Evolutionary conservation across 73 alveolate genomes (phyloP).

Genomic region (Uronychia binucleata): DNA sequence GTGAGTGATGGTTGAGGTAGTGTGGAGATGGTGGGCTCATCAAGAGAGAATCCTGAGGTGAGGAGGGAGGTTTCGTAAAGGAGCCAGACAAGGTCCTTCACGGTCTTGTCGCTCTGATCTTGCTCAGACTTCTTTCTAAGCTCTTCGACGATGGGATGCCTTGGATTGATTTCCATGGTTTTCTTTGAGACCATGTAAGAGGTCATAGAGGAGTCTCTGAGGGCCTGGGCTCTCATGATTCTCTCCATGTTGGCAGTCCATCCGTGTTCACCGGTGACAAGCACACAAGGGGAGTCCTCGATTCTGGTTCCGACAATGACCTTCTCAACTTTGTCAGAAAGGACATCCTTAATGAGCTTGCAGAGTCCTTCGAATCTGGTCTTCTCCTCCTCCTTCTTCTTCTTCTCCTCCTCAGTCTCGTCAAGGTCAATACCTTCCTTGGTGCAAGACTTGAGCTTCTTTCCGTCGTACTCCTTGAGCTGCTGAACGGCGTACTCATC

Average conservation of each 20-base stretch:
- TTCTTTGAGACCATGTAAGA: slow-evolving; percentile 99
- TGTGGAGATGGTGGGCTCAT: slow-evolving; percentile 97
- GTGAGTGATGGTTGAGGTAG: too few species aligned
- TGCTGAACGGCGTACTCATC: slow-evolving; percentile 99
- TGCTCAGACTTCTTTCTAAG: slow-evolving; percentile 96
- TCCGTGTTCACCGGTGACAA: slow-evolving; percentile 99
- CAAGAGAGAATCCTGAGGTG: slow-evolving; percentile 99
- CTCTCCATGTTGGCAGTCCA: slow-evolving; percentile 99
- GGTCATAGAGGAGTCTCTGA: slow-evolving; percentile 98
- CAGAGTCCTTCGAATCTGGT: slow-evolving; percentile 98
- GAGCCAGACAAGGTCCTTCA: slow-evolving; percentile 98
- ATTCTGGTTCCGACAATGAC: slow-evolving; percentile 96
- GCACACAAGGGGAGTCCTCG: slow-evolving; percentile 98
- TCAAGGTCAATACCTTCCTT: slow-evolving; percentile 98
- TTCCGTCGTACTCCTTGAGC: slow-evolving; percentile 99
- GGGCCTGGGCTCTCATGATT: slow-evolving; percentile 99
- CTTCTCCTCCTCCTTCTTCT: slow-evolving; percentile 97
- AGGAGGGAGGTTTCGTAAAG: slow-evolving; percentile 98
- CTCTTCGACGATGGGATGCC: slow-evolving; percentile 93
- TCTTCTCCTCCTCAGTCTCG: slow-evolving; percentile 96
- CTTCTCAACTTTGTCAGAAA: slow-evolving; percentile 99
- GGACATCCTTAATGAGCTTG: slow-evolving; percentile 98
- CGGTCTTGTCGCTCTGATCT: slow-evolving; percentile 98
- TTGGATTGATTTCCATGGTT: slow-evolving; percentile 98
- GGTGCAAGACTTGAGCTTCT: slow-evolving; percentile 96